Evolutionary conservation across 1,139 yeast genomes (phyloP).

Genomic region (Suhomyces taliae): DNA sequence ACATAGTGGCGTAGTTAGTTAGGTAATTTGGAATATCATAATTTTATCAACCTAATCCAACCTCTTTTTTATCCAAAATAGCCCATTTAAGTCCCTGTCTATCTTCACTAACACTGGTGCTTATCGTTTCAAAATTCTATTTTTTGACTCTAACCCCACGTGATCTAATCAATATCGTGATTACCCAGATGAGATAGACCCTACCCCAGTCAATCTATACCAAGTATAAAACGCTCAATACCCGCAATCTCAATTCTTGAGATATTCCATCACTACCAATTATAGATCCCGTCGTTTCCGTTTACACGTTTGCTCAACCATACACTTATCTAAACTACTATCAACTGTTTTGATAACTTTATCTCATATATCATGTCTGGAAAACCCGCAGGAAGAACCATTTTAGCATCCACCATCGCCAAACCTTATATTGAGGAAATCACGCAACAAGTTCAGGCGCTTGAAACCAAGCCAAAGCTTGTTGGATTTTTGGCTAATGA

Average conservation of each 20-base stretch:
- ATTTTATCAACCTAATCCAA: no score
- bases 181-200: neutral
- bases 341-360: no score
- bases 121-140: no score
- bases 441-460: constrained; percentile 50
- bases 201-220: neutral
- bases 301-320: neutral
- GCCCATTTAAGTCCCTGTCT: no score
- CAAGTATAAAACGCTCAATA: neutral
- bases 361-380: constrained; percentile 10
- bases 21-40: no score
- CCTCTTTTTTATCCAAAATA: no score
- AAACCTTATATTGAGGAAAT: constrained; percentile 79
- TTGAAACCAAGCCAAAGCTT: constrained; percentile 63
- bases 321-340: neutral
- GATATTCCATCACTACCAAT: neutral
- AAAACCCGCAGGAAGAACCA: constrained; percentile 71
- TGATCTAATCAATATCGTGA: constrained; percentile 8
- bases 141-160: constrained; percentile 11
- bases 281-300: neutral
- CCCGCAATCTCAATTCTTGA: neutral
- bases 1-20: no score
- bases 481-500: constrained; percentile 90
- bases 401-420: constrained; percentile 85
- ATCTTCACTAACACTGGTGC: no score